phyloP scores from a whole-genome alignment of 768 basidiomycete genomes.

The Mrakia frigida region DNA sequence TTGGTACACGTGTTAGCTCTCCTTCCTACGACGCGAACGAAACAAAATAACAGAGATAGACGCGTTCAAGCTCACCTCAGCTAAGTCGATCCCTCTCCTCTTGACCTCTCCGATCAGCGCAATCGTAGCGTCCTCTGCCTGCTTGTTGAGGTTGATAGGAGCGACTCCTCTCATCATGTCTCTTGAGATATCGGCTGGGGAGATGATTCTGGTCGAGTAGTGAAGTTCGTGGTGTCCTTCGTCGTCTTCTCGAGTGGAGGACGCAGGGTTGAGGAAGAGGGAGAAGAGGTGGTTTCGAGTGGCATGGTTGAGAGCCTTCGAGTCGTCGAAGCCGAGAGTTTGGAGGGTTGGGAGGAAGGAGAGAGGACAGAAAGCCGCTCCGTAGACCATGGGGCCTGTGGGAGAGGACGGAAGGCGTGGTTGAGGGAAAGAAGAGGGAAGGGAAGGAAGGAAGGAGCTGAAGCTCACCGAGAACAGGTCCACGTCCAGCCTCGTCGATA shows the following conservation, averaged over 20 bases:
- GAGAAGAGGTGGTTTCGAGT: conserved; percentile 49
- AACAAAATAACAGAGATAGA: neutral
- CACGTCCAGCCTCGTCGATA: conserved; percentile 97
- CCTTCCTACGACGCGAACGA: neutral
- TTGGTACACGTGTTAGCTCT: neutral
- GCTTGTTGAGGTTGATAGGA: conserved; percentile 78
- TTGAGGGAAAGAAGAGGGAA: neutral
- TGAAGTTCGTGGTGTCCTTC: conserved; percentile 37
- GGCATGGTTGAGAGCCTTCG: conserved; percentile 76
- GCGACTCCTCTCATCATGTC: conserved; percentile 76
- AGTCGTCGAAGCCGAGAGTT: conserved; percentile 87
- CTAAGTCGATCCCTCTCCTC: conserved; percentile 69
- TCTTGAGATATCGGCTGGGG: conserved; percentile 82
- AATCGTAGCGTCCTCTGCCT: conserved; percentile 84
- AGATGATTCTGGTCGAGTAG: conserved; percentile 48
- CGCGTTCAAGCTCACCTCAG: conserved; percentile 53
- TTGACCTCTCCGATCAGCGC: conserved; percentile 78
- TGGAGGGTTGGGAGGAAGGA: conserved; percentile 70
- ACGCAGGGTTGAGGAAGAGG: conserved; percentile 31
- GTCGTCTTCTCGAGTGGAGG: neutral
- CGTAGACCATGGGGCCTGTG: conserved; percentile 78
- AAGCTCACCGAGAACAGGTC: conserved; percentile 72
- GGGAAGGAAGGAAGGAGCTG: neutral
- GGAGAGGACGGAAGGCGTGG: neutral
- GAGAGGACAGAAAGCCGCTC: conserved; percentile 83